These are phyloP conservation scores for Ceriops zippeliana DNA, from an alignment of 345 rosid species.

Conservation along the genomic window DNA sequence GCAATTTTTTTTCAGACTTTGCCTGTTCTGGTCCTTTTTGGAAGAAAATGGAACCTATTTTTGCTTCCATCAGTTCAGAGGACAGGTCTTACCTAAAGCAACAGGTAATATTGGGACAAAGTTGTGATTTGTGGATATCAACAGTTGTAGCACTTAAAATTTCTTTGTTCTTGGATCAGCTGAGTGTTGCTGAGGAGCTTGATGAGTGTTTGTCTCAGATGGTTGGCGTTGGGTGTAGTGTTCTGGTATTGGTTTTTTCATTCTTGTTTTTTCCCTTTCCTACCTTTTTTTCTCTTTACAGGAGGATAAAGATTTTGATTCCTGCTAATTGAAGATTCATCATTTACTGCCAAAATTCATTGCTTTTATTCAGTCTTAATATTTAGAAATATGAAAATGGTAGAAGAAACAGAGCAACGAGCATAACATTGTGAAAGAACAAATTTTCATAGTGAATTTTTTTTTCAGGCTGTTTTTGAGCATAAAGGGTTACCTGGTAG, in stretches of 20 bases:
- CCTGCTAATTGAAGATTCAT: not conserved
- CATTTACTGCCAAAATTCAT: constrained; percentile 5
- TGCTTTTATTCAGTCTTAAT: not conserved
- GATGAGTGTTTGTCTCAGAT: constrained; percentile 62
- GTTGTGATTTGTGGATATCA: constrained; percentile 1
- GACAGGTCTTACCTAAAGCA: constrained; percentile 66
- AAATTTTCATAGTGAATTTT: constrained; percentile 10
- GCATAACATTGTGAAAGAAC: constrained; percentile 4
- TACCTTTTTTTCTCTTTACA: not conserved
- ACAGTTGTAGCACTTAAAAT: constrained; percentile 13
- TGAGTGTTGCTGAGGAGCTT: constrained; percentile 65
- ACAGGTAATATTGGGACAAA: constrained; percentile 45
- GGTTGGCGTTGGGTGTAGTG: constrained; percentile 39
- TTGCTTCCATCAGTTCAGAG: constrained; percentile 57
- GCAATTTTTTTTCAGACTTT: constrained; percentile 42
- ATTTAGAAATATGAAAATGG: constrained; percentile 4
- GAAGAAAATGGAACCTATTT: constrained; percentile 80
- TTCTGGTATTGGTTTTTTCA: constrained; percentile 43
- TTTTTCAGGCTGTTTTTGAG: constrained; percentile 43
- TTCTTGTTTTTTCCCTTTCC: constrained; percentile 3
- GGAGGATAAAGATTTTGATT: not conserved
- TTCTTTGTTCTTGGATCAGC: constrained; percentile 41
- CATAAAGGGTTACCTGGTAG: constrained; percentile 39
- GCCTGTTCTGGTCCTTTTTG: constrained; percentile 76
- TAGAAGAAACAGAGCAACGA: not conserved